These are phyloP conservation scores for Volvox reticuliferus DNA, from an alignment of 139 green algal species.

Conservation along the genomic window DNA sequence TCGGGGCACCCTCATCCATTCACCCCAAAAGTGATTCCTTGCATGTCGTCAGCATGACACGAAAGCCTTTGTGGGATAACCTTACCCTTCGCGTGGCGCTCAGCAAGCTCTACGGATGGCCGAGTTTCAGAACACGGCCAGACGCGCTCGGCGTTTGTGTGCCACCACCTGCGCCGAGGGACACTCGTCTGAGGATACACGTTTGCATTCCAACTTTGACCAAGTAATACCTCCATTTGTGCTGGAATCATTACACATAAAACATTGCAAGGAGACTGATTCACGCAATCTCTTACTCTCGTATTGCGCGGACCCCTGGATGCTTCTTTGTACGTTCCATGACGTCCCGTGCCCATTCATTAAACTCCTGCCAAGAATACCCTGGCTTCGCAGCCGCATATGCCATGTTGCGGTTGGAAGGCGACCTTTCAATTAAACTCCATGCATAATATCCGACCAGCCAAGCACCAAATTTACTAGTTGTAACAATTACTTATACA, in stretches of 20 bases:
- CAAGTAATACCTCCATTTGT: neutral
- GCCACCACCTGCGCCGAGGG: neutral
- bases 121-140: neutral
- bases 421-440: neutral
- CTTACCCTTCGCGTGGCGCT: slow-evolving; percentile 14
- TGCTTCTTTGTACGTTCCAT: neutral
- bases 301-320: neutral
- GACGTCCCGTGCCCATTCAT: neutral
- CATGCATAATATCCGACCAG: neutral
- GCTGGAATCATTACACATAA: neutral
- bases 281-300: neutral
- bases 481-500: neutral
- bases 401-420: neutral
- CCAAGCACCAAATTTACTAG: neutral
- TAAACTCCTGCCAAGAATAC: neutral
- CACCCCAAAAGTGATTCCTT: too few relatives aligned
- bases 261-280: too few relatives aligned
- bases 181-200: too few relatives aligned
- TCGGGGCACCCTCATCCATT: too few relatives aligned
- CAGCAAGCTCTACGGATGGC: neutral
- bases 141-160: neutral
- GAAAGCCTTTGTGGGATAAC: neutral
- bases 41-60: neutral
- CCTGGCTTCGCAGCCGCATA: neutral
- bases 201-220: too few relatives aligned